Evolutionary conservation across 2,329 filamentous ascomycete genomes (phyloP), one percentile per base, ranked within the genome.

Genomic region (Cercospora sesami): DNA sequence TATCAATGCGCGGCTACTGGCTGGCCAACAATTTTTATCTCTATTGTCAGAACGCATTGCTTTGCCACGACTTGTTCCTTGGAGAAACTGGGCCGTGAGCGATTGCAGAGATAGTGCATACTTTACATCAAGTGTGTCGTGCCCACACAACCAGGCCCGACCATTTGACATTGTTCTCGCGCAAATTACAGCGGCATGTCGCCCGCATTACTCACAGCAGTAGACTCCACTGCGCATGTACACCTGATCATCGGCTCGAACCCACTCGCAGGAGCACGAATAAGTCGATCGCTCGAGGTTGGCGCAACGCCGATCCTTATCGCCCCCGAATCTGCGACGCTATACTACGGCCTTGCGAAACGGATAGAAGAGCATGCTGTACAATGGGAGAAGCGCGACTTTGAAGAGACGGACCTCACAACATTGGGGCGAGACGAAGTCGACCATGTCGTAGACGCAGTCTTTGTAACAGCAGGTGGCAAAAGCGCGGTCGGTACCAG

Each of bases 201-300:
- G 36, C 82, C 84, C 42, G 83, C 89, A 3, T 84, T 96, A 62
- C 87, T 96, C 59, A 90, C 91, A 57, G 89, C 91, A 60, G 85
- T 90, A 72, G 89, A 93, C 77, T 90, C 88, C 75, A 84, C 84
- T 61, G 85, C 83, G 59, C 90, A 92, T 76, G 80, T 94, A 48
- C 95, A 99, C 79, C 85, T 99, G 67, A 87, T 99, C 75, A 80
- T 98, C 71, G 95, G 95, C 68, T 89, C 90, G 36, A 95, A 94
- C 75, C 89, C 94, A 14, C 86, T 99, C 48, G 94, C 95, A n/a
- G 90, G 91, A 63, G 87, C 93, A 33, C 88, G 95, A 74, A 96
- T 92, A 81, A 82, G 86, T 12, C 91, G 92, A 76, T 94, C 92
- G 3, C 81, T 97, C 61, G 87, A 90, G 75, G 91, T 92, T 16